Evolutionary conservation across 2,329 filamentous ascomycete genomes (phyloP), one percentile per base, ranked within the genome.

Genomic region (Anthostomella pinea): DNA sequence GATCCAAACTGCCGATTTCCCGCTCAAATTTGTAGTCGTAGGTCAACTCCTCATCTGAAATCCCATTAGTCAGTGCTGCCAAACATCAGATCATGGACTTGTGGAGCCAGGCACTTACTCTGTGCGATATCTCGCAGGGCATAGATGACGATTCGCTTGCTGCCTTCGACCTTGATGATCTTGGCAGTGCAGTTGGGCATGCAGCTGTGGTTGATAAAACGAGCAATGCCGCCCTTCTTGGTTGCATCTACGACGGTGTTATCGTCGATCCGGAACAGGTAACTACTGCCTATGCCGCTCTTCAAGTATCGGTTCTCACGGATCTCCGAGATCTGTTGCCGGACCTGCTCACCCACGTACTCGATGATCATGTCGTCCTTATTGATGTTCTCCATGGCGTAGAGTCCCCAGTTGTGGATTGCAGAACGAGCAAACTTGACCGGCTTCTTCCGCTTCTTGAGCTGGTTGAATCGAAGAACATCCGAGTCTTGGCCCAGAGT

Each of bases 11-110:
- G 57, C 89, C 89, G 57, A 94, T 87, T 67, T 98, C 93, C 54
- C 93, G 86, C 70, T 98, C 93, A 64, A 98, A 98, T 66, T 98
- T 98, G 77, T 98, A 98, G 71, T 98, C 93, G 70, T 98, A 98
- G 2, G 93, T 98, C 62, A 98, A 81, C 72, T 98, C 93, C 68
- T 98, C 93, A 62, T 96, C 93, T 98, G 58, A 44, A n/a, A n/a
- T n/a, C n/a, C n/a, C n/a, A n/a, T n/a, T n/a, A n/a, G n/a, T n/a
- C n/a, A n/a, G n/a, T n/a, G n/a, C n/a, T n/a, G n/a, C n/a, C n/a
- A n/a, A n/a, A n/a, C n/a, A n/a, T n/a, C n/a, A n/a, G n/a, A n/a
- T n/a, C n/a, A n/a, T n/a, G n/a, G n/a, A n/a, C n/a, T n/a, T n/a
- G n/a, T n/a, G n/a, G n/a, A n/a, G n/a, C n/a, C n/a, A n/a, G n/a